These are phyloP conservation scores for Auricularia sp. DNA, from an alignment of 768 basidiomycete species.

Conservation along the genomic window DNA sequence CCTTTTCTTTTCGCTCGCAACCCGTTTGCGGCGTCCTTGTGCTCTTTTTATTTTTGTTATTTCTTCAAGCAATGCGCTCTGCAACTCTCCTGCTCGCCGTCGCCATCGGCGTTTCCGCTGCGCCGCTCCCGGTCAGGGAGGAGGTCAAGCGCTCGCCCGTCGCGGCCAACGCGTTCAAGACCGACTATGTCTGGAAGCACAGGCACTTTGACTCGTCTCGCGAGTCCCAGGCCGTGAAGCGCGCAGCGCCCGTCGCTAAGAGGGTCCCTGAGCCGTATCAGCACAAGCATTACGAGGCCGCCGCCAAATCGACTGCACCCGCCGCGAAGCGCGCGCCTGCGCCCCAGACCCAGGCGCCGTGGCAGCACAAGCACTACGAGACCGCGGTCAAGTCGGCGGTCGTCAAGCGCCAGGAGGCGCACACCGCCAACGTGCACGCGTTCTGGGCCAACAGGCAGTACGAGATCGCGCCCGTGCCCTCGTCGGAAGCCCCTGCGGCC, in stretches of 20 bases:
- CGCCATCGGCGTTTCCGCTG: background rate
- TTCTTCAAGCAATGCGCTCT: background rate
- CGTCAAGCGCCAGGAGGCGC: background rate
- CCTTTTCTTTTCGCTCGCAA: background rate
- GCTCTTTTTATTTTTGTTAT: background rate
- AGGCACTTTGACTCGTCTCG: background rate
- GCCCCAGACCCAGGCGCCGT: background rate
- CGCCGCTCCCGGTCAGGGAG: background rate
- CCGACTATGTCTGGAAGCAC: background rate
- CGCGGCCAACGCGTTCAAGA: background rate
- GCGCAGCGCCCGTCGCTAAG: background rate
- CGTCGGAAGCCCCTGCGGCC: background rate
- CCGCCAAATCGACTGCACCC: background rate
- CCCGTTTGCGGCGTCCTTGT: background rate
- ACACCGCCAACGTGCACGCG: background rate
- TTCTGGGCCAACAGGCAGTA: background rate
- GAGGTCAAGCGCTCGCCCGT: background rate
- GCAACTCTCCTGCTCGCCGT: background rate
- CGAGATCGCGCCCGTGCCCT: background rate
- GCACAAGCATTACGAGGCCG: background rate
- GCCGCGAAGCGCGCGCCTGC: background rate
- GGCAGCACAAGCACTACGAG: background rate
- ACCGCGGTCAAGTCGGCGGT: background rate
- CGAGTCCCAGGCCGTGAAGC: background rate
- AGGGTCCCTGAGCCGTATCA: background rate